Evolutionary conservation across 108 stramenopile species (phyloP).

Genomic region (Hondaea fermentalgiana): DNA sequence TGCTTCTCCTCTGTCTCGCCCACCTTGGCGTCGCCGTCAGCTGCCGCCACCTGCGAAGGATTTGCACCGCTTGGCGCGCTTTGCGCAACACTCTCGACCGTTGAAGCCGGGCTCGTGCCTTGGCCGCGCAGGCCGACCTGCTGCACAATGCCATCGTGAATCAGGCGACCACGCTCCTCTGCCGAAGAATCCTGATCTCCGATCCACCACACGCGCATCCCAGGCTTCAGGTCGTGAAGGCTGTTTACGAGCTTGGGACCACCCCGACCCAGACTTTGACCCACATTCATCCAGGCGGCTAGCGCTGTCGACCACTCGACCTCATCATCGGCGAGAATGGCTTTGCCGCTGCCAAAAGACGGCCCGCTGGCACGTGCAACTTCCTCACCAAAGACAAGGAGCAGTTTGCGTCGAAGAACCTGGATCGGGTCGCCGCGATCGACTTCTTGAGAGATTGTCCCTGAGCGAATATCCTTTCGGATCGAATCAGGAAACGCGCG

Average conservation of each 20-base stretch:
- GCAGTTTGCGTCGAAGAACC: not conserved
- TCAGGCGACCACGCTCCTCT: not conserved
- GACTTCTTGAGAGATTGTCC: not conserved
- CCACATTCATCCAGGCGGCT: not conserved
- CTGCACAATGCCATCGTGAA: not conserved
- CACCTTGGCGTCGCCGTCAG: not conserved
- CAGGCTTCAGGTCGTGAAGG: not conserved
- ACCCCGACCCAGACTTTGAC: not conserved
- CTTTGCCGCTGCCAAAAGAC: too few relatives aligned
- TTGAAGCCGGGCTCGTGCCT: not conserved
- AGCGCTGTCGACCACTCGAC: not conserved
- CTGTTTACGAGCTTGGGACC: not conserved
- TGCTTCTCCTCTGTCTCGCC: not conserved
- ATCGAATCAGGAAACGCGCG: slow-evolving; percentile 1
- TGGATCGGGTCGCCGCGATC: not conserved
- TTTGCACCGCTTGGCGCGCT: not conserved
- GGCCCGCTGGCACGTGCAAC: not conserved
- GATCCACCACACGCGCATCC: not conserved
- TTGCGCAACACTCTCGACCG: not conserved
- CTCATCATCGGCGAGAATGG: not conserved
- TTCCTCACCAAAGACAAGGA: not conserved
- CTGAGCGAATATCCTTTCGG: not conserved
- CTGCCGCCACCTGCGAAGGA: too few relatives aligned
- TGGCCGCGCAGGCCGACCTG: not conserved
- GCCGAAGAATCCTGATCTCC: not conserved